Base-by-base conservation (phyloP, 2,329 filamentous ascomycete species). In the Penicillium sp. region DNA sequence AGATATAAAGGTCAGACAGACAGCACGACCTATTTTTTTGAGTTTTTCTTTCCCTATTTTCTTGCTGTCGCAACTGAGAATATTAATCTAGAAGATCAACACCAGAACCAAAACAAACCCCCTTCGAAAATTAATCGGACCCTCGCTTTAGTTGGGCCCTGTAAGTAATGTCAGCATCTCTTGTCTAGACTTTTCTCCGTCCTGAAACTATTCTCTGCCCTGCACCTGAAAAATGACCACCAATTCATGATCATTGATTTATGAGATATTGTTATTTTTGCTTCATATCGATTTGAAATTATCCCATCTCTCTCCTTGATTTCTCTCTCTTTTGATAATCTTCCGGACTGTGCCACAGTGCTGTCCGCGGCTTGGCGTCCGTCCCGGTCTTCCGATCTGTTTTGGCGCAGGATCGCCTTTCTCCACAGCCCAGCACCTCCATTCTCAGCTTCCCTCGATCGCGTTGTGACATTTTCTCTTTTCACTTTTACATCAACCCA, bases 301-400 rank as follows among this genome's bases (percentile, higher is more conserved):
- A 15, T 4, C 8, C 24, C 15, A n/a, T n/a, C 28, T 30, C n/a
- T 47, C 13, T 28, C 24, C 22, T 26, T 17, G 44, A 26, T 47
- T 24, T n/a, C 17, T 19, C 45, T 10, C 17, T 30, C 15, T n/a
- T 49, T n/a, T 49, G 15, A 30, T 49, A 8, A 13, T 38, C 22
- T 15, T 37, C 17, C 35, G 13, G 37, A 26, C 35, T 28, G 30
- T 35, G 28, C 22, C n/a, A 44, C 26, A 10, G 38, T 40, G 17
- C 10, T 26, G 22, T 19, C 38, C 26, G 54, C 40, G 62, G 44
- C 67, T 68, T 68, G 67, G 67, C 68, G 58, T n/a, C 40, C 54
- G 28, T 64, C 53, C 68, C 66, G 65, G 58, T 38, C 53, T 61
- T 60, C 68, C 61, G 65, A 64, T 65, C 65, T 64, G 60, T 66